phyloP scores from a whole-genome alignment of 768 basidiomycete genomes.

The Kwoniella dejecticola region DNA sequence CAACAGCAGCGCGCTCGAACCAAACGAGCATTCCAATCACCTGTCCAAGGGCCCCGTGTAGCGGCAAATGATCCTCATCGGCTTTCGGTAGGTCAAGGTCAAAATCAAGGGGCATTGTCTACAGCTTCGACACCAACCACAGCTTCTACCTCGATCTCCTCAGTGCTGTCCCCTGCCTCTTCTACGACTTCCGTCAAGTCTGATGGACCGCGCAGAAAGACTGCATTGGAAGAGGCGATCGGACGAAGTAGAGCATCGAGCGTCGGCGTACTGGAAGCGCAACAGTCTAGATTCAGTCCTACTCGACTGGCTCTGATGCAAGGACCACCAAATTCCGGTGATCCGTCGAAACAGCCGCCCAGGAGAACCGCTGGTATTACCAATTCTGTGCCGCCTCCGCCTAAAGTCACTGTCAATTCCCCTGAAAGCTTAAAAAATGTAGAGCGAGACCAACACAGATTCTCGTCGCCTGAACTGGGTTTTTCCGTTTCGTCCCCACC shows the following conservation, averaged over 20 bases:
- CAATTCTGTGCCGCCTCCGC: constrained; percentile 6
- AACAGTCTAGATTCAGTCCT: constrained; percentile 14
- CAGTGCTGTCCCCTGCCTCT: constrained; percentile 5
- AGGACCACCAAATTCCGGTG: constrained; percentile 4
- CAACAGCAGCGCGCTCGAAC: constrained; percentile 46
- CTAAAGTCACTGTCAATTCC: constrained; percentile 8
- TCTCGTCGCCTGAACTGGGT: constrained; percentile 1
- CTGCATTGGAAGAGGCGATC: constrained; percentile 46
- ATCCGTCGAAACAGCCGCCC: not conserved
- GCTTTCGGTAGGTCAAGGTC: not conserved
- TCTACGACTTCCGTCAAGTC: constrained; percentile 10
- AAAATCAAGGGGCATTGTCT: not conserved
- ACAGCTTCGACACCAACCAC: constrained; percentile 1
- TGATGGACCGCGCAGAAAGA: constrained; percentile 22
- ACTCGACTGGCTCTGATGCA: constrained; percentile 7
- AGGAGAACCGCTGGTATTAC: not conserved
- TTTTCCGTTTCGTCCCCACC: constrained; percentile 18
- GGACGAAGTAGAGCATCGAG: constrained; percentile 40
- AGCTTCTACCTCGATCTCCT: constrained; percentile 11
- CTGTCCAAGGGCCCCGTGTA: constrained; percentile 26
- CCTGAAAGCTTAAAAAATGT: not conserved
- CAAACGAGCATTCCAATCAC: constrained; percentile 41
- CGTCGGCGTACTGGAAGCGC: constrained; percentile 18
- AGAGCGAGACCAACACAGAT: constrained; percentile 1
- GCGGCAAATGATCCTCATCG: constrained; percentile 1